phyloP scores from a whole-genome alignment of 768 basidiomycete genomes.

The Postia placenta region DNA sequence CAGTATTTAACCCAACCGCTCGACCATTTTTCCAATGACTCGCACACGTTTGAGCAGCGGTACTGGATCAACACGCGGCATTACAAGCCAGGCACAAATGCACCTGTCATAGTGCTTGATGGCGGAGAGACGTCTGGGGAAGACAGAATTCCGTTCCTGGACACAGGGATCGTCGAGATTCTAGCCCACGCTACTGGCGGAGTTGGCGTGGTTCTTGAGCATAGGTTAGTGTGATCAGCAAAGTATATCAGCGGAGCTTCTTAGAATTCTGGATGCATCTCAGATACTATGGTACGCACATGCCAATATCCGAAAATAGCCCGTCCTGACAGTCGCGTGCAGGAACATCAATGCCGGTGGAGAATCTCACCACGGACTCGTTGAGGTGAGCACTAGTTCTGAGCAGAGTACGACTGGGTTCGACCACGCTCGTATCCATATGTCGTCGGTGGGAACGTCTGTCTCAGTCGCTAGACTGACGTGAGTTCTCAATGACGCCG shows the following conservation, averaged over 20 bases:
- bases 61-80: conserved; percentile 89
- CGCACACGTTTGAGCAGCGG: conserved; percentile 73
- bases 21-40: conserved; percentile 64
- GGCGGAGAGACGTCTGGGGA: conserved; percentile 90
- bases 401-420: no score
- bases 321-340: background rate
- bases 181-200: conserved; percentile 82
- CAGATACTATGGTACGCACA: background rate
- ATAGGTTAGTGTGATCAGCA: conserved; percentile 52
- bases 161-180: conserved; percentile 73
- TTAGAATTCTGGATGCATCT: background rate
- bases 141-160: conserved; percentile 43
- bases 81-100: conserved; percentile 63
- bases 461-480: no score
- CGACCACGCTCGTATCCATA: no score
- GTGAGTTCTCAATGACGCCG: no score
- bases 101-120: conserved; percentile 87
- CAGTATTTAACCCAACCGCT: conserved; percentile 81
- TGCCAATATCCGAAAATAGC: background rate
- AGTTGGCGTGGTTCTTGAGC: conserved; percentile 86
- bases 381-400: conserved; percentile 55
- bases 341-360: conserved; percentile 74
- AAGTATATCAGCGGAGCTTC: background rate
- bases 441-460: no score
- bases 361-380: conserved; percentile 75